Percentiles rank a stretch among this genome's conserved stretches.
Evolutionary conservation across 1,139 yeast species (phyloP).

Genomic region (Blastobotrys malaysiensis): DNA sequence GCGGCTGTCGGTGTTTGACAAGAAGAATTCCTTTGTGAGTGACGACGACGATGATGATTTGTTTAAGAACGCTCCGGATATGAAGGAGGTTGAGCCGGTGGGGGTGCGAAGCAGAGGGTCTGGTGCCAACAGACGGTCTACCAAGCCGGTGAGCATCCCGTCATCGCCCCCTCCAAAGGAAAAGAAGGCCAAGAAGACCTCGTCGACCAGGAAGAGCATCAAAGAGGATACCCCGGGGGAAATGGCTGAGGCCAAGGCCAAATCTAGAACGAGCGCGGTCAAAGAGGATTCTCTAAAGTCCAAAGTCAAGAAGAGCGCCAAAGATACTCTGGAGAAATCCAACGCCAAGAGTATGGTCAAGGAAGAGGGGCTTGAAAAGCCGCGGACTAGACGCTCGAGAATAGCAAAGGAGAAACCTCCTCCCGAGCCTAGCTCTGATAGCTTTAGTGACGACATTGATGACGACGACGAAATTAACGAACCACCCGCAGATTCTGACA

Average conservation of each 20-base stretch:
- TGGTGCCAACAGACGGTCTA: background rate
- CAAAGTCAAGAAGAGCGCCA: background rate
- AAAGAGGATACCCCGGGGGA: no score
- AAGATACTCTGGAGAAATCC: background rate
- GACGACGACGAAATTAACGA: background rate
- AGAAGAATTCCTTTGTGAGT: background rate
- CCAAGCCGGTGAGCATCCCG: background rate
- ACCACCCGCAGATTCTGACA: background rate
- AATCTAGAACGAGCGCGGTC: no score
- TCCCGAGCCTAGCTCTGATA: background rate
- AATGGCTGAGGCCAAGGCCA: no score
- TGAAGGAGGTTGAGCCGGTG: background rate
- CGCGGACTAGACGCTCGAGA: background rate
- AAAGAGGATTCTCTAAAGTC: no score
- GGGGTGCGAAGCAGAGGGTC: background rate
- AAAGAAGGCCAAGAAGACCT: background rate
- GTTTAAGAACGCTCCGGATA: background rate
- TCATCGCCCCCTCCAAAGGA: background rate
- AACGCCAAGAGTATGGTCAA: no score
- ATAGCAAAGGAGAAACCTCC: background rate
- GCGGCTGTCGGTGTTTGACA: background rate
- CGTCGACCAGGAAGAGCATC: no score
- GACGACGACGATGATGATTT: background rate
- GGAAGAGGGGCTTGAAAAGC: no score
- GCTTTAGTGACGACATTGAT: background rate